Evolutionary conservation across 139 green algal species (phyloP), one percentile per base, ranked within the genome.

Genomic region (Bryopsis sp.): DNA sequence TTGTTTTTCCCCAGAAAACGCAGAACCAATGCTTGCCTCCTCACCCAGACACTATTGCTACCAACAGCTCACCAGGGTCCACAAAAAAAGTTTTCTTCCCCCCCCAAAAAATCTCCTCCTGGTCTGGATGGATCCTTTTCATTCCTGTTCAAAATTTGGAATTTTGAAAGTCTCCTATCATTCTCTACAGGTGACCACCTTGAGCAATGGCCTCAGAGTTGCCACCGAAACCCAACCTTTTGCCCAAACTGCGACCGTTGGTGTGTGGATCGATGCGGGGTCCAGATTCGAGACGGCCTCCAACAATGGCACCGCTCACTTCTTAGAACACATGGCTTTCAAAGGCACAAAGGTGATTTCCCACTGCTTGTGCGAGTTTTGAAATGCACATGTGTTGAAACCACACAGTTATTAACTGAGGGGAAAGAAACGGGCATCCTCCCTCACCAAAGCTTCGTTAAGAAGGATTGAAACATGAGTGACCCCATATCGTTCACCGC

Each of bases 311-410:
- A 89, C 88, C 2, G 94, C 94, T 2, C 94, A 99, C 74, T 98
- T 99, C 75, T 82, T 99, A 67, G 94, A 99, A 82, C 94, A 99
- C 84, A 96, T 99, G 84, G 87, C 91, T 3, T 99, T 99, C 82
- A 99, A 99, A 82, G 94, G 94, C 39, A 98, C 93, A 47, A 90
- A 90, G 76, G 85, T 88, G 47, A 72, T n/a, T n/a, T n/a, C n/a
- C n/a, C n/a, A n/a, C n/a, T n/a, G n/a, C n/a, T n/a, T n/a, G n/a
- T n/a, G n/a, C n/a, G n/a, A n/a, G n/a, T n/a, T n/a, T n/a, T n/a
- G n/a, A n/a, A n/a, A n/a, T n/a, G n/a, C n/a, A n/a, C n/a, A n/a
- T n/a, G n/a, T n/a, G n/a, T n/a, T n/a, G n/a, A n/a, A n/a, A n/a
- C n/a, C n/a, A n/a, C n/a, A n/a, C n/a, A n/a, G n/a, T n/a, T n/a